phyloP scores from a whole-genome alignment of 768 basidiomycete genomes.

The Termitomyces sp. region DNA sequence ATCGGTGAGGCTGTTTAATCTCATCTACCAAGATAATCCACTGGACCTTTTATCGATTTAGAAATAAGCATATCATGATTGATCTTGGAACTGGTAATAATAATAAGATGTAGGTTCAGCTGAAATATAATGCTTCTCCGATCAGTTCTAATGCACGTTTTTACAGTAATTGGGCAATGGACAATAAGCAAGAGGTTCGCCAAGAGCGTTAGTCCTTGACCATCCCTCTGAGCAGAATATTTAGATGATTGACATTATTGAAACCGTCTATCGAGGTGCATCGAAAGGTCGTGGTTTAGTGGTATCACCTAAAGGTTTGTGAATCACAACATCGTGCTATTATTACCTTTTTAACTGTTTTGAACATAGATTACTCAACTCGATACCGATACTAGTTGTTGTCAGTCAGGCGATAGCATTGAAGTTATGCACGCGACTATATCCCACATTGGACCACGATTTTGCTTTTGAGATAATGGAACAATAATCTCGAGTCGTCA shows the following conservation, averaged over 20 bases:
- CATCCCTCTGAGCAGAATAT: background rate
- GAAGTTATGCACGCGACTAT: background rate
- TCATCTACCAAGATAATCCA: background rate
- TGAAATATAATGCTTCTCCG: background rate
- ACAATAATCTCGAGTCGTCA: background rate
- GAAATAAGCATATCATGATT: constrained; percentile 99
- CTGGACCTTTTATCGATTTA: constrained; percentile 23
- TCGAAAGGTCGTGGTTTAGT: constrained; percentile 98
- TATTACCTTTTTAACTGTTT: background rate
- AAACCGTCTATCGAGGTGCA: constrained; percentile 97
- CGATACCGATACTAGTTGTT: constrained; percentile 1
- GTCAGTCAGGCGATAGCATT: background rate
- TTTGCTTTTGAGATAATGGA: background rate
- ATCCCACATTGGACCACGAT: background rate
- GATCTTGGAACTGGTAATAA: constrained; percentile 99
- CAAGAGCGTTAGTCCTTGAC: background rate
- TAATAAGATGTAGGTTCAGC: constrained; percentile 87
- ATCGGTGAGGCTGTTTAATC: constrained; percentile 54
- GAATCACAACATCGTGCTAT: background rate
- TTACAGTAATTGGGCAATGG: constrained; percentile 95
- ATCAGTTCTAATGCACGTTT: constrained; percentile 5
- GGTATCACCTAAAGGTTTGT: constrained; percentile 86
- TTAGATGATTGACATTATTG: constrained; percentile 94
- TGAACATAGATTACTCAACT: background rate
- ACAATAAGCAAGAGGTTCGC: constrained; percentile 93